Conservation (phyloP, 2,329 filamentous ascomycete genomes). For the Penicillium sp. region DNA sequence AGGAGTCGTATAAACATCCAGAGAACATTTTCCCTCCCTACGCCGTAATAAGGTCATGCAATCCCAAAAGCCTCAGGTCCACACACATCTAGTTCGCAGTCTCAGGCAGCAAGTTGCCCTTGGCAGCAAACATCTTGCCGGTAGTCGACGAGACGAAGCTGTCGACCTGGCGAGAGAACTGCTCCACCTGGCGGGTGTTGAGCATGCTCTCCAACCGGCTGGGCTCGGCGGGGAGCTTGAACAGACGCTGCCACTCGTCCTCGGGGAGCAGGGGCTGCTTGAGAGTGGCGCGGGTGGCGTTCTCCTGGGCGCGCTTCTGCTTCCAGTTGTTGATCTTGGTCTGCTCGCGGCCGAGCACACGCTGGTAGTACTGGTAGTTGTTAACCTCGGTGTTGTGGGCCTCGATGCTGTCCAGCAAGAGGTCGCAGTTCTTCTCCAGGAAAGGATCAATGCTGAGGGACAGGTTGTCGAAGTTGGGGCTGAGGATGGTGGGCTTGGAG, state of each 20-base stretch:
- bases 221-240: constrained; percentile 96
- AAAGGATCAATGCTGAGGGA: constrained; percentile 95
- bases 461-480: constrained; percentile 85
- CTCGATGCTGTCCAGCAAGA: constrained; percentile 95
- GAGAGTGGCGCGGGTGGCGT: constrained; percentile 75
- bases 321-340: constrained; percentile 97
- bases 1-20: constrained; percentile 42
- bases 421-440: constrained; percentile 96
- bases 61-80: constrained; percentile 33
- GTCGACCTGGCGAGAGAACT: constrained; percentile 96
- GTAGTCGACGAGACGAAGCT: constrained; percentile 89
- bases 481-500: constrained; percentile 64
- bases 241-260: constrained; percentile 96
- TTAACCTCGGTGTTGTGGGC: constrained; percentile 98
- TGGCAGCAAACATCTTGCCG: constrained; percentile 97
- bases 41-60: constrained; percentile 45
- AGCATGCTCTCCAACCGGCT: constrained; percentile 90
- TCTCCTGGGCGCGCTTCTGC: constrained; percentile 94
- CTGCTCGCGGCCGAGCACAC: constrained; percentile 90
- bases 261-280: constrained; percentile 90
- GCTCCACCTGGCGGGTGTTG: constrained; percentile 93
- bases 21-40: constrained; percentile 43
- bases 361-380: constrained; percentile 98
- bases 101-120: constrained; percentile 66
- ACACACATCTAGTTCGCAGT: constrained; percentile 33